Evolutionary conservation across 257 asterid genomes (phyloP).

Genomic region (Solanum phureja): DNA sequence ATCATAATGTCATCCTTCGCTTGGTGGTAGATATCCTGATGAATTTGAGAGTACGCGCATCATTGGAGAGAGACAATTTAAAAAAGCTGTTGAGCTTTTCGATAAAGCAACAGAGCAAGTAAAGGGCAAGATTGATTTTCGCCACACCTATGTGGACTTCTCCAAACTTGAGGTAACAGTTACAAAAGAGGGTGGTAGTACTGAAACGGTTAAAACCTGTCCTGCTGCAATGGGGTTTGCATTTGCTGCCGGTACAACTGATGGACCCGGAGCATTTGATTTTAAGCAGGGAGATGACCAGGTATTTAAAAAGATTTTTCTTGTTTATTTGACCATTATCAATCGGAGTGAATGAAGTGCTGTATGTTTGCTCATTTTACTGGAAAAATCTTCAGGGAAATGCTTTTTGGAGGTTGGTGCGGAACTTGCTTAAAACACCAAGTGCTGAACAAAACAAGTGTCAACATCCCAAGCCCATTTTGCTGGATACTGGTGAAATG

Average conservation of each 20-base stretch:
- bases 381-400: constrained; percentile 49
- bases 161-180: constrained; percentile 68
- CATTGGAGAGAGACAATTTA: constrained; percentile 87
- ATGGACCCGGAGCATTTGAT: constrained; percentile 99
- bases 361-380: not conserved
- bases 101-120: constrained; percentile 60
- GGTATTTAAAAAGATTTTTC: constrained; percentile 27
- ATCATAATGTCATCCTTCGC: constrained; percentile 12
- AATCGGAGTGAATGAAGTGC: not conserved
- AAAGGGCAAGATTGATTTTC: constrained; percentile 71
- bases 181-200: constrained; percentile 46
- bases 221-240: constrained; percentile 99
- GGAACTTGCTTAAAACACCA: constrained; percentile 76
- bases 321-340: not conserved
- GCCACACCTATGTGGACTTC: constrained; percentile 72
- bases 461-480: constrained; percentile 86
- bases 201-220: constrained; percentile 63
- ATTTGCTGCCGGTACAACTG: constrained; percentile 99
- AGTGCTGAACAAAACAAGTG: constrained; percentile 64
- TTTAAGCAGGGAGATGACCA: constrained; percentile 88
- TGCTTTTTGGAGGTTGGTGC: constrained; percentile 85
- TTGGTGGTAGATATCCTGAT: constrained; percentile 63
- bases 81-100: constrained; percentile 75
- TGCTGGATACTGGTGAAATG: constrained; percentile 99
- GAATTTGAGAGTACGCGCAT: constrained; percentile 96